Evolutionary conservation across 177 flowering plant species (phyloP), one percentile per base, ranked within the genome.

Genomic region (Telopea speciosissima): DNA sequence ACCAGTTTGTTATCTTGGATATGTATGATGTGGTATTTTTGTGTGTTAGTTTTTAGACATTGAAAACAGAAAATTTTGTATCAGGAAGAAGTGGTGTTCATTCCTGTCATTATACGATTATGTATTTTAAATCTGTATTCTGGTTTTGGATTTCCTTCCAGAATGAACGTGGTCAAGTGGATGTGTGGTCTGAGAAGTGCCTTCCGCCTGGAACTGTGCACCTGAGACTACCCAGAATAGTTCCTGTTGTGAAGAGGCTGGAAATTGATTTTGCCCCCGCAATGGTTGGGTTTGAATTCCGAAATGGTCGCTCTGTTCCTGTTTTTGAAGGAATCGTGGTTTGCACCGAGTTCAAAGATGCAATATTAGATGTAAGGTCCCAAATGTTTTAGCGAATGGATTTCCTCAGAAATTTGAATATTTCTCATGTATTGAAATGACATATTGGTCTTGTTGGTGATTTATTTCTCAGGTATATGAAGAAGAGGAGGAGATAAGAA

Each of bases 91-190:
- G 54, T 49, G 54, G 49, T 9, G 49, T 44, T 8, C 49, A 3
- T 44, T 9, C 49, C 3, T 44, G 49, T 44, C 8, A 31, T 31
- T 5, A 31, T 44, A 44, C 8, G 49, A 44, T 44, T 44, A 44
- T 13, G 1, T 44, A 44, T n/a, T 16, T 49, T 49, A 19, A 49
- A 49, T 12, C 60, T n/a, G 62, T 74, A 23, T 25, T 65, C 64
- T 65, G 66, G 21, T 42, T 16, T 65, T 66, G 45, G 31, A 17
- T 60, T 65, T 12, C 36, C 26, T 66, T 77, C 13, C 73, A 92
- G 99, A 92, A 95, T 74, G 97, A 92, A 71, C 92, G 93, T 49
- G 99, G 99, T 66, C 91, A 85, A 80, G 97, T 95, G 76, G 99
- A 95, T 67, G 97, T 89, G 31, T 95, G 97, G 99, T 91, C 96